phyloP scores from a whole-genome alignment of 805 yeast species.

The Candida yuanshanica region DNA sequence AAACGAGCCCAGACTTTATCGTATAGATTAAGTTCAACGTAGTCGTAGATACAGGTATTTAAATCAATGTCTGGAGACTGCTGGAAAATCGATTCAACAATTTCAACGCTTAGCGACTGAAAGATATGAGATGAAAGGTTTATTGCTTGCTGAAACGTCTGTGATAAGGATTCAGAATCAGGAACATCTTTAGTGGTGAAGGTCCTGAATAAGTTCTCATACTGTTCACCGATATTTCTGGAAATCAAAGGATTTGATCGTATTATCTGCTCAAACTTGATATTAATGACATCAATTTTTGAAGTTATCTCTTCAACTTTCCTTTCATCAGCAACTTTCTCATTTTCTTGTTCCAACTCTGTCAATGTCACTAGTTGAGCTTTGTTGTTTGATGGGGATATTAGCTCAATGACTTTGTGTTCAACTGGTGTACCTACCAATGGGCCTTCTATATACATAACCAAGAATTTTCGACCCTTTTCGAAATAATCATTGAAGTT shows the following conservation, averaged over 20 bases:
- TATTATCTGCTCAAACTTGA: slow-evolving; percentile 34
- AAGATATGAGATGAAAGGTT: slow-evolving; percentile 25
- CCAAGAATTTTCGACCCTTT: slow-evolving; percentile 47
- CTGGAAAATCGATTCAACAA: slow-evolving; percentile 21
- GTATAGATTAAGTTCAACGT: slow-evolving; percentile 65
- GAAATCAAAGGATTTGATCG: slow-evolving; percentile 35
- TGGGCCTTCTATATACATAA: slow-evolving; percentile 54
- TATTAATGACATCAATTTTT: slow-evolving; percentile 4
- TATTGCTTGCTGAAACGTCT: slow-evolving; percentile 23
- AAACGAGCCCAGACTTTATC: slow-evolving; percentile 59
- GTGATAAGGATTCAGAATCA: slow-evolving; percentile 23
- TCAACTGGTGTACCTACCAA: slow-evolving; percentile 35
- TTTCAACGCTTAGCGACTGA: slow-evolving; percentile 19
- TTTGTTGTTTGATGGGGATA: slow-evolving; percentile 5
- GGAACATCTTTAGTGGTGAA: slow-evolving; percentile 30
- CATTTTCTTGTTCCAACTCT: not conserved
- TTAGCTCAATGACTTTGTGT: slow-evolving; percentile 1
- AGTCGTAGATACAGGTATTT: slow-evolving; percentile 53
- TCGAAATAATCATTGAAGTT: slow-evolving; percentile 54
- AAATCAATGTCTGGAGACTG: slow-evolving; percentile 38
- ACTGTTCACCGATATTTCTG: slow-evolving; percentile 32
- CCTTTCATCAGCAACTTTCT: not conserved
- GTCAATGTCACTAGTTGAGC: not conserved
- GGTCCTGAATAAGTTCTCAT: slow-evolving; percentile 32
- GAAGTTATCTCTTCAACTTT: slow-evolving; percentile 1